Conservation (phyloP, 495 filamentous ascomycete species). For the Penicillium ucsense region DNA sequence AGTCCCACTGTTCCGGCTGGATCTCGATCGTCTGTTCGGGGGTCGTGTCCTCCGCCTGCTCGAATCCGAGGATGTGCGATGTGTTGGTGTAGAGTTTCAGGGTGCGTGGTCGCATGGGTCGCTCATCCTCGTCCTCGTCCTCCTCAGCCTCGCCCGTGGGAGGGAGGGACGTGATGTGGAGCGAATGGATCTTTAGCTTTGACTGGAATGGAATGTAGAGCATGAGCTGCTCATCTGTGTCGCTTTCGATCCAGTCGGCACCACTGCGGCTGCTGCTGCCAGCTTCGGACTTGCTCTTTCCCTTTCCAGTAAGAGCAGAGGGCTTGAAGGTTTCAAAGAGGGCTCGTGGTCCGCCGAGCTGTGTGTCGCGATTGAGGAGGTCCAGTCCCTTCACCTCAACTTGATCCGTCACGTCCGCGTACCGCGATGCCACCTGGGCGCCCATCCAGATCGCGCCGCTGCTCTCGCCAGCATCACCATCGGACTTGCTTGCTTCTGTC, state of each 20-base stretch:
- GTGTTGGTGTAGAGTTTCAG: slow-evolving; percentile 80
- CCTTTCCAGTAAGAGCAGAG: slow-evolving; percentile 46
- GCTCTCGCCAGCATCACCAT: slow-evolving; percentile 36
- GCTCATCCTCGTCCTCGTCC: slow-evolving; percentile 57
- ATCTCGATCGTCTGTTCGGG: slow-evolving; percentile 71
- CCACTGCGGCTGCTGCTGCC: slow-evolving; percentile 3
- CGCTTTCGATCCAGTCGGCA: slow-evolving; percentile 90
- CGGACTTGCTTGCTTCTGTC: slow-evolving; percentile 51
- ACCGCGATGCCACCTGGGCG: slow-evolving; percentile 65
- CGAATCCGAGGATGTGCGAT: slow-evolving; percentile 82
- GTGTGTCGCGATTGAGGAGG: slow-evolving; percentile 72
- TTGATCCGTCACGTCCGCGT: slow-evolving; percentile 72
- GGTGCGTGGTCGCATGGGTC: slow-evolving; percentile 76
- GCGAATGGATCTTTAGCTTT: slow-evolving; percentile 79
- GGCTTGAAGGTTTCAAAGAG: slow-evolving; percentile 67
- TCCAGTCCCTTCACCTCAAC: slow-evolving; percentile 74
- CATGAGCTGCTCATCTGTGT: slow-evolving; percentile 97
- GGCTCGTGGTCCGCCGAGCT: slow-evolving; percentile 55
- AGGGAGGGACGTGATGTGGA: slow-evolving; percentile 73
- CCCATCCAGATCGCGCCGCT: slow-evolving; percentile 57
- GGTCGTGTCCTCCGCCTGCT: slow-evolving; percentile 80
- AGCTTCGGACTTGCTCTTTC: slow-evolving; percentile 36
- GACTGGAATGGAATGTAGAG: slow-evolving; percentile 86
- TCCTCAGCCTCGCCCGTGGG: slow-evolving; percentile 44
- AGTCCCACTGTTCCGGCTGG: slow-evolving; percentile 71